A percentile compares a stretch with the other conserved stretches of the same genome.
Conservation (phyloP, 23 red algal genomes). For the Agarophyton chilense region DNA sequence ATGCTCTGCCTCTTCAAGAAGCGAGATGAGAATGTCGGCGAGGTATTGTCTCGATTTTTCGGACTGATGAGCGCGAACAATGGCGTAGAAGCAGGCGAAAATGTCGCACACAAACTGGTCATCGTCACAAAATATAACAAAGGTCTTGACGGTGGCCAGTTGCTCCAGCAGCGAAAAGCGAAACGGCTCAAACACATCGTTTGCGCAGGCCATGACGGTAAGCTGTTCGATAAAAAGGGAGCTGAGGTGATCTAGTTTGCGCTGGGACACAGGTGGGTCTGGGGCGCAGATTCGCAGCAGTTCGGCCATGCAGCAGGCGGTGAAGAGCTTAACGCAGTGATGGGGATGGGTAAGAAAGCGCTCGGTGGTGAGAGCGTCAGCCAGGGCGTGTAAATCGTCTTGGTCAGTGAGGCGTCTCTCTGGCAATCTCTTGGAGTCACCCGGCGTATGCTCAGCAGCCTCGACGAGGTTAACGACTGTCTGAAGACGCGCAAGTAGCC, state of each 20-base stretch:
- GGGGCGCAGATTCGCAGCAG: constrained; percentile 63
- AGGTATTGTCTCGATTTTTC: constrained; percentile 33
- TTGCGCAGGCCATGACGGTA: constrained; percentile 8
- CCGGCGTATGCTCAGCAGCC: not conserved
- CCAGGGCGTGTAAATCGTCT: constrained; percentile 27
- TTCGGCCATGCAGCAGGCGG: constrained; percentile 60
- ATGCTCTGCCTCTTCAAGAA: constrained; percentile 56
- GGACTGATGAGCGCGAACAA: constrained; percentile 22
- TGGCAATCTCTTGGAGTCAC: constrained; percentile 2
- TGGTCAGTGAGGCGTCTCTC: not conserved
- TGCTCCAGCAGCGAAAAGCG: constrained; percentile 71
- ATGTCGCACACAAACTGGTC: constrained; percentile 42
- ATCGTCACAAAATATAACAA: constrained; percentile 66
- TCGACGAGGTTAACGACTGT: constrained; percentile 24
- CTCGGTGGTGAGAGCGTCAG: constrained; percentile 12
- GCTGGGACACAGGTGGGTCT: constrained; percentile 29
- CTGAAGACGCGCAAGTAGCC: constrained; percentile 4
- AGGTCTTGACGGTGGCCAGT: constrained; percentile 60
- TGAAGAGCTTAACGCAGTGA: constrained; percentile 35
- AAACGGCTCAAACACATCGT: constrained; percentile 1
- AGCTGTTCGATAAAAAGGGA: constrained; percentile 61
- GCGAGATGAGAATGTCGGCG: constrained; percentile 41
- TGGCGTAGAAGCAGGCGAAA: constrained; percentile 66
- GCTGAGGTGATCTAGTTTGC: constrained; percentile 40
- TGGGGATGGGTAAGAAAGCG: constrained; percentile 43